Evolutionary conservation across 1,284 basidiomycete species (phyloP).

Genomic region (Spongispora temasekensis): DNA sequence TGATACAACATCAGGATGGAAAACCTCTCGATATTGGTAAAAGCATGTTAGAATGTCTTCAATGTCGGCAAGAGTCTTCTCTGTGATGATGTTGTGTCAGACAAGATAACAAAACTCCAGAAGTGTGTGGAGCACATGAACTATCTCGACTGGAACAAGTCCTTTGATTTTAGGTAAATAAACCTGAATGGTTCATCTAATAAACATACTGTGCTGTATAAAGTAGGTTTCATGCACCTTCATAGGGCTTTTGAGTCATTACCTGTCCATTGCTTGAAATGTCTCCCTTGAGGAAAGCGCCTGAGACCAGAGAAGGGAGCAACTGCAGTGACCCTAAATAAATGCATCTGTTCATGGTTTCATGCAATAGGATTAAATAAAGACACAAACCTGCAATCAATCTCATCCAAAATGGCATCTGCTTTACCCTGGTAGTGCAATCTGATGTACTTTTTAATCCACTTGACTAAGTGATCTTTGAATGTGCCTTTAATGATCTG

Average conservation of each 20-base stretch:
- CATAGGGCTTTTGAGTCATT: too few species aligned
- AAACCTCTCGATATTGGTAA: neutral
- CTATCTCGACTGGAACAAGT: neutral
- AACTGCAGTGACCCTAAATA: neutral
- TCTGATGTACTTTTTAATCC: neutral
- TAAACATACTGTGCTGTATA: too few species aligned
- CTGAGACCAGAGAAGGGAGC: neutral
- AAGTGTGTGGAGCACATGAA: neutral
- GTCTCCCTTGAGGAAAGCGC: neutral
- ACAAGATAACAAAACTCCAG: neutral
- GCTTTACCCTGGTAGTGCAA: neutral
- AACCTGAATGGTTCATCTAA: too few species aligned
- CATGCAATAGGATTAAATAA: neutral
- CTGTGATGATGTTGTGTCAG: neutral
- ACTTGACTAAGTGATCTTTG: too few species aligned
- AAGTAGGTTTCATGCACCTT: too few species aligned
- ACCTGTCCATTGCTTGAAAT: neutral
- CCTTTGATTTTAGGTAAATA: neutral
- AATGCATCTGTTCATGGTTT: neutral
- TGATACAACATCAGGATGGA: neutral
- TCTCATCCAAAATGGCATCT: neutral
- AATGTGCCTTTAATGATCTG: constrained; percentile 3
- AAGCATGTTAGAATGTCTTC: neutral
- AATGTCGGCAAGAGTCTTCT: neutral
- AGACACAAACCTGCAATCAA: neutral